A percentile compares a stretch with the other conserved stretches of the same genome.
phyloP scores from a whole-genome alignment of 495 filamentous ascomycete genomes.

The Aspergillus nidulans region DNA sequence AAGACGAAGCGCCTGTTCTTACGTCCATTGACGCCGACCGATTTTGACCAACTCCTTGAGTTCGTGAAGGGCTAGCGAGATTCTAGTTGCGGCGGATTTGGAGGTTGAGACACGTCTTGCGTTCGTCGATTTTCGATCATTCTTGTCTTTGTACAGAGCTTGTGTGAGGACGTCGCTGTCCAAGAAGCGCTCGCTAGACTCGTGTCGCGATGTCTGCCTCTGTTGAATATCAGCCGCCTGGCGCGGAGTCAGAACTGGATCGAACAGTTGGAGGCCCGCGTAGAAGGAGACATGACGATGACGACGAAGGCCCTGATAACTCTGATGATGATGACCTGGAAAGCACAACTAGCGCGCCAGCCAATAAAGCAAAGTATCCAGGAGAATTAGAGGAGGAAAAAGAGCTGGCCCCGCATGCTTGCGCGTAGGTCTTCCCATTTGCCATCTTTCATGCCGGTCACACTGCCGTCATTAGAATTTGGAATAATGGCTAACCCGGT shows the following conservation, averaged over 20 bases:
- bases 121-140: slow-evolving; percentile 1
- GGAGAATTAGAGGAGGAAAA: slow-evolving; percentile 76
- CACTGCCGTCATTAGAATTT: not conserved
- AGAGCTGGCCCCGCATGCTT: slow-evolving; percentile 90
- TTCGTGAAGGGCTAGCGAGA: slow-evolving; percentile 3
- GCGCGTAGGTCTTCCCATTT: slow-evolving; percentile 65
- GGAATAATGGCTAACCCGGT: slow-evolving; percentile 11
- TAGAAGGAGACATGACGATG: slow-evolving; percentile 71
- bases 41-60: not conserved
- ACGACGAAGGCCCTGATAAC: slow-evolving; percentile 80
- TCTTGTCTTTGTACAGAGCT: not conserved
- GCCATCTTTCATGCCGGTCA: not conserved
- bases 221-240: slow-evolving; percentile 60
- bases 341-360: slow-evolving; percentile 82
- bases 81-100: slow-evolving; percentile 12
- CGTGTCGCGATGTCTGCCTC: slow-evolving; percentile 62
- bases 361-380: slow-evolving; percentile 61
- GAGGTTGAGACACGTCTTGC: not conserved
- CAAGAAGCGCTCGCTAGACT: not conserved
- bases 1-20: slow-evolving; percentile 25
- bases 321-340: slow-evolving; percentile 84
- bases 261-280: slow-evolving; percentile 62
- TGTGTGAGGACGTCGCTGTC: not conserved
- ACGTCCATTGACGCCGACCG: slow-evolving; percentile 26
- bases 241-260: slow-evolving; percentile 56